Conservation (phyloP, 257 asterid species). For the Orobanche coerulescens region DNA sequence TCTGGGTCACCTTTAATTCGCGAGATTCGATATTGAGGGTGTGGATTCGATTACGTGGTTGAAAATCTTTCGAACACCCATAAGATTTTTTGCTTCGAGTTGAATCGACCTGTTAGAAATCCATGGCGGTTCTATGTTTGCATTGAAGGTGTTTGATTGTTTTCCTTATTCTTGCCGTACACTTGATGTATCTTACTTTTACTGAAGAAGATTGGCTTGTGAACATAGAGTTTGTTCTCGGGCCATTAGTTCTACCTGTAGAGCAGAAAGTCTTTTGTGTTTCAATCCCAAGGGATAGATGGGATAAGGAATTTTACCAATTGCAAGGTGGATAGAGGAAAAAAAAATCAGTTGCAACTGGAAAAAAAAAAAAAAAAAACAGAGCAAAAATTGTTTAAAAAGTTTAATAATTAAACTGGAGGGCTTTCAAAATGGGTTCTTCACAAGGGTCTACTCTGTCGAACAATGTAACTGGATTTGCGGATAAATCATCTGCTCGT, state of each 20-base stretch:
- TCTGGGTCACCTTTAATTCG: slow-evolving; percentile 12
- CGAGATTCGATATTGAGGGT: not conserved
- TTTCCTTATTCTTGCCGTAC: slow-evolving; percentile 13
- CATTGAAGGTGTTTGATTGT: slow-evolving; percentile 25
- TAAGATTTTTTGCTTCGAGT: not conserved
- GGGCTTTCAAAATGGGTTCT: slow-evolving; percentile 47
- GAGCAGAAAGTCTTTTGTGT: slow-evolving; percentile 44
- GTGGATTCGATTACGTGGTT: not conserved
- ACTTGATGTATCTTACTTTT: slow-evolving; percentile 68
- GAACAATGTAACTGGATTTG: slow-evolving; percentile 51
- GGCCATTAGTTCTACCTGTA: slow-evolving; percentile 55
- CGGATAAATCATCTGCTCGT: slow-evolving; percentile 44
- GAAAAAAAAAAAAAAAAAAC: not conserved
- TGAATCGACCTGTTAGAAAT: slow-evolving; percentile 18
- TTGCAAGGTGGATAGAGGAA: slow-evolving; percentile 72
- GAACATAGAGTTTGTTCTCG: slow-evolving; percentile 78
- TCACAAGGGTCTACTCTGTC: slow-evolving; percentile 68
- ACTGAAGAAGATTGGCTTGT: slow-evolving; percentile 53
- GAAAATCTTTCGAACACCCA: too few relatives aligned
- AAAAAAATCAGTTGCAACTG: not conserved
- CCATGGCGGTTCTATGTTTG: slow-evolving; percentile 25
- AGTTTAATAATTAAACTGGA: slow-evolving; percentile 12
- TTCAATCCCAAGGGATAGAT: slow-evolving; percentile 56
- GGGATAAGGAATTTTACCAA: slow-evolving; percentile 83
- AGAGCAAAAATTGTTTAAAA: not conserved